phyloP scores from a whole-genome alignment of 1,284 basidiomycete genomes.

The Coniferiporia sulphurascens region DNA sequence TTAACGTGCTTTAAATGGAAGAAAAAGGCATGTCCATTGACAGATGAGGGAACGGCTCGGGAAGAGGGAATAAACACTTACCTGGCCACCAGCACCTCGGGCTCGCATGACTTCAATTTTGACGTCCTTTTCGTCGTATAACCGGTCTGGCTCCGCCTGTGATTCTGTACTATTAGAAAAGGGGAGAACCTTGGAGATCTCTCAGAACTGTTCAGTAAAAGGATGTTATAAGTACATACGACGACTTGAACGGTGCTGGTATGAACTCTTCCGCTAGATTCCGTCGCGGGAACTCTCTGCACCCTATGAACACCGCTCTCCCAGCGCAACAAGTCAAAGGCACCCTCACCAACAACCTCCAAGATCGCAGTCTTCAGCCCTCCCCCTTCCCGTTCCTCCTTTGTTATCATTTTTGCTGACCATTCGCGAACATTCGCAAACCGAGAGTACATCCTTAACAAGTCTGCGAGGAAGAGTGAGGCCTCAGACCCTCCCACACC shows the following conservation, averaged over 20 bases:
- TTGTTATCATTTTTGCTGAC: conserved; percentile 49
- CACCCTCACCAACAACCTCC: conserved; percentile 73
- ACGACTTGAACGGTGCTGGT: conserved; percentile 90
- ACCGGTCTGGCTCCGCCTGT: conserved; percentile 38
- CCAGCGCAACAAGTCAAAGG: conserved; percentile 79
- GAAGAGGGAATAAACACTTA: conserved; percentile 28
- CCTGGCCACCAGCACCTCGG: conserved; percentile 94
- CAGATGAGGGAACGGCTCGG: not conserved
- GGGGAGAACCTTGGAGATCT: conserved; percentile 62
- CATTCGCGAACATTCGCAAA: conserved; percentile 53
- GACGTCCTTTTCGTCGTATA: conserved; percentile 84
- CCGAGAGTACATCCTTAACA: conserved; percentile 82
- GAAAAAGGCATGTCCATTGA: conserved; percentile 11
- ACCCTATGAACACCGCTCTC: conserved; percentile 97
- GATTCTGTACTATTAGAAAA: conserved; percentile 51
- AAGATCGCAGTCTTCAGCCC: conserved; percentile 84
- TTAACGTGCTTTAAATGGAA: conserved; percentile 78
- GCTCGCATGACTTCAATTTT: conserved; percentile 92
- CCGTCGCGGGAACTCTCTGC: conserved; percentile 90
- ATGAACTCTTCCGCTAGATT: conserved; percentile 83
- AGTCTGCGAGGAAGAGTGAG: conserved; percentile 74
- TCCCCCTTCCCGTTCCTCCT: conserved; percentile 51
- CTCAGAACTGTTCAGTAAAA: not conserved
- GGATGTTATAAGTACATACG: conserved; percentile 41
- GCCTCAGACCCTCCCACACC: conserved; percentile 93